Evolutionary conservation across 208 protist species (phyloP), one percentile per base, ranked within the genome.

Genomic region (Leishmania amazonensis): DNA sequence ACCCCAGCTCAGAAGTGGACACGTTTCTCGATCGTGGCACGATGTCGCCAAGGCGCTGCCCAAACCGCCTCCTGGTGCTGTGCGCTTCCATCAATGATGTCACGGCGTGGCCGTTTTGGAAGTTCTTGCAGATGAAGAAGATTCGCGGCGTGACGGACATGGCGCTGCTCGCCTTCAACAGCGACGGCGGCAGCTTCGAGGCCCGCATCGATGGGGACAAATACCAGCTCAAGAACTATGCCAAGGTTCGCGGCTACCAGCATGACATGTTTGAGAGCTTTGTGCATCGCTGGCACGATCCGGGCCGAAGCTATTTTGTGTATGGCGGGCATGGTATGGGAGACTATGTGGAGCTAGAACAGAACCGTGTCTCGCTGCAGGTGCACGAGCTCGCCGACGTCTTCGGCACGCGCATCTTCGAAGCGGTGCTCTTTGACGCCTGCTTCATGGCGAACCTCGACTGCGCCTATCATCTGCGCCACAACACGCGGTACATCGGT

Each of bases 381-480:
- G 89, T 75, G 42, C 92, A 95, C 78, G 91, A 97, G 79, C 89
- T 97, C 24, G 92, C 94, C 2, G 21, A 60, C 15, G 86, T 97
- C 40, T 86, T 97, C 54, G 92, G 89, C 54, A 81, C 82, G 21
- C 84, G 88, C 31, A 76, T 84, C 60, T 97, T 97, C 85, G 92
- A 97, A 58, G 94, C 94, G 0, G 90, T 97, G n/a, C 78, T 96
- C 6, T 96, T 97, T 76, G 94, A 97, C 71, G 92, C 94, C 31
- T 97, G 94, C 86, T 97, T 97, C 80, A 97, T 97, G 94, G 88
- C 92, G 40, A 96, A 94, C 85, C 80, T 96, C 0, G 94, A 97
- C 84, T 96, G 94, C 80, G 94, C 87, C 60, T 96, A 97, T 64
- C 88, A 95, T 54, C 86, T 97, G 74, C 91, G 94, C 21, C 81